phyloP scores from a whole-genome alignment of 129 eudicot species.

The Ambrosia trifida region DNA sequence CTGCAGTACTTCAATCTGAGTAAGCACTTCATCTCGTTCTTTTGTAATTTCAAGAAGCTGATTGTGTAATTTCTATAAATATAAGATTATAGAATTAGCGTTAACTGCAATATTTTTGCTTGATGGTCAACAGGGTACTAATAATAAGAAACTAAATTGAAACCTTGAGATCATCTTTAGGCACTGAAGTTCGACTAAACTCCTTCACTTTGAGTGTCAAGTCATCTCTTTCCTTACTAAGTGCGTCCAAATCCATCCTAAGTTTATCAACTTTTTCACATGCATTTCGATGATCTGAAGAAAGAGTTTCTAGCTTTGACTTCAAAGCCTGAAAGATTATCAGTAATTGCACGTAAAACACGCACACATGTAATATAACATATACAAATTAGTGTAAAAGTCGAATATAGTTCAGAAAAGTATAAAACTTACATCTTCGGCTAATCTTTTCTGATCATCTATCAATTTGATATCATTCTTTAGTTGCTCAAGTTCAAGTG shows the following conservation, averaged over 20 bases:
- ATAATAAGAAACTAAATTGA: constrained; percentile 21
- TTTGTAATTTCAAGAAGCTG: constrained; percentile 32
- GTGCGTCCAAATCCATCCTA: constrained; percentile 43
- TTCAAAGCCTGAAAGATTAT: constrained; percentile 35
- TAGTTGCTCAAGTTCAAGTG: constrained; percentile 49
- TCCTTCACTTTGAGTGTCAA: constrained; percentile 37
- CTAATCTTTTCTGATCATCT: constrained; percentile 39
- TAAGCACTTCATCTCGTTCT: constrained; percentile 28
- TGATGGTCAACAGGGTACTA: neutral
- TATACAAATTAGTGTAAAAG: neutral
- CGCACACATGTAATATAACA: neutral
- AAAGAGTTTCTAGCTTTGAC: constrained; percentile 42
- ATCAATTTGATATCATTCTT: constrained; percentile 45
- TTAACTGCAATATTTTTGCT: constrained; percentile 5
- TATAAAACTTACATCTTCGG: constrained; percentile 50
- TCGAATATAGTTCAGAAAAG: neutral
- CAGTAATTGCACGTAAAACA: constrained; percentile 7
- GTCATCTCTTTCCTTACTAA: constrained; percentile 50
- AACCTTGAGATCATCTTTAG: constrained; percentile 46
- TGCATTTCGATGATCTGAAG: constrained; percentile 43
- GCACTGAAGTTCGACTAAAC: constrained; percentile 27
- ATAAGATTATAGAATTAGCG: neutral
- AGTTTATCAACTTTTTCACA: constrained; percentile 52
- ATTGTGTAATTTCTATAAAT: constrained; percentile 22
- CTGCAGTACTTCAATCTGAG: constrained; percentile 30